Conservation (phyloP, 768 basidiomycete species). For the Grammothele lineata region DNA sequence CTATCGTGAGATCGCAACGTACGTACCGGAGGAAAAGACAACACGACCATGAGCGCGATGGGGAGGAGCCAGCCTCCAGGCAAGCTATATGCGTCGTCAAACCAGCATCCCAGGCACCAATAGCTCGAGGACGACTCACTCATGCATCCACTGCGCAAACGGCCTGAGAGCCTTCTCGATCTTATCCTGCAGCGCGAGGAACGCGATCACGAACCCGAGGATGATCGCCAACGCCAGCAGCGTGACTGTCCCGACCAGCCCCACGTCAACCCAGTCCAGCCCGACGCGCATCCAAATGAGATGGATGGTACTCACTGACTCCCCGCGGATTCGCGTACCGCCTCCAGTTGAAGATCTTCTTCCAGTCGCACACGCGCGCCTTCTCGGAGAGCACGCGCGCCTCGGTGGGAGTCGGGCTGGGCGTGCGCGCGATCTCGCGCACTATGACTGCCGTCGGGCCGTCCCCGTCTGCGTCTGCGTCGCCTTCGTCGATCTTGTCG, state of each 20-base stretch:
- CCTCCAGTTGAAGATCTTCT: slow-evolving; percentile 24
- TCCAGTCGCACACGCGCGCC: slow-evolving; percentile 26
- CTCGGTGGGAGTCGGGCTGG: slow-evolving; percentile 33
- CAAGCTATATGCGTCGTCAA: slow-evolving; percentile 7
- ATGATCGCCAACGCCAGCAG: slow-evolving; percentile 12
- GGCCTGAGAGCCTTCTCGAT: slow-evolving; percentile 68
- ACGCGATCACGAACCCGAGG: slow-evolving; percentile 30
- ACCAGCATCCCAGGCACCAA: not conserved
- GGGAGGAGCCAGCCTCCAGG: slow-evolving; percentile 37
- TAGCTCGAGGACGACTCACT: slow-evolving; percentile 31
- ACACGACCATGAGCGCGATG: slow-evolving; percentile 36
- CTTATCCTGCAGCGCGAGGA: slow-evolving; percentile 39
- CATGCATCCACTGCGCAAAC: slow-evolving; percentile 55
- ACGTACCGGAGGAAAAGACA: slow-evolving; percentile 35
- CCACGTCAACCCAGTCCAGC: too few species aligned
- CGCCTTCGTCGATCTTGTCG: not conserved
- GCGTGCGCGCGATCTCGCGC: slow-evolving; percentile 23
- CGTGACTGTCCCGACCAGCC: not conserved
- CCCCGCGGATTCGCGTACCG: too few species aligned
- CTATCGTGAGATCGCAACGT: not conserved
- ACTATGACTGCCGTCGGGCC: not conserved
- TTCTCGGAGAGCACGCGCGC: slow-evolving; percentile 21
- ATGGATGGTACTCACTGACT: too few species aligned
- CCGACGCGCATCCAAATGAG: too few species aligned
- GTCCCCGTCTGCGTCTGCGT: not conserved